Conservation (phyloP, 176 grass and related monocot genomes). For the Metroxylon sagu region DNA sequence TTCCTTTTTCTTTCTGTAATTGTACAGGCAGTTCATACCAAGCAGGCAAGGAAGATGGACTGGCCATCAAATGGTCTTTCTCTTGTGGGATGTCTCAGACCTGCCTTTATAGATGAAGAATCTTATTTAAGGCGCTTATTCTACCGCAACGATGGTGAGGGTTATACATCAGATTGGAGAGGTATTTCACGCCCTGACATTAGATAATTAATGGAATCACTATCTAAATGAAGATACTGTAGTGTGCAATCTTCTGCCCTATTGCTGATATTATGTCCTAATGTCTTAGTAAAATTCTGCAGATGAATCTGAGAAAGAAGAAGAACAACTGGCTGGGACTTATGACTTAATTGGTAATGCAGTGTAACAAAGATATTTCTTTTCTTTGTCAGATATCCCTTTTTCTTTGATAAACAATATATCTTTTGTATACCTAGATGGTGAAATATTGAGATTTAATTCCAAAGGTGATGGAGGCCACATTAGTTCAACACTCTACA, state of each 20-base stretch:
- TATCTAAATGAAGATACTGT: no score
- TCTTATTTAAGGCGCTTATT: conserved; percentile 76
- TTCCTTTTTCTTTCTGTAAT: conserved; percentile 3
- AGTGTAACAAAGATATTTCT: conserved; percentile 5
- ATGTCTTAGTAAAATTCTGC: conserved; percentile 15
- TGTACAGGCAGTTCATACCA: conserved; percentile 50
- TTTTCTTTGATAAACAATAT: conserved; percentile 13
- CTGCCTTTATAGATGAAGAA: conserved; percentile 77
- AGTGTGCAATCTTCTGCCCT: conserved; percentile 5
- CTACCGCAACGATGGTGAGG: conserved; percentile 27
- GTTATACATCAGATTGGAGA: conserved; percentile 53
- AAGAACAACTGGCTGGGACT: conserved; percentile 28
- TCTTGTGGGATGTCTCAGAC: conserved; percentile 80
- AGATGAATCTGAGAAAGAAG: conserved; percentile 45
- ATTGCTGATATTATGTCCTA: background rate
- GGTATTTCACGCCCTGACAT: conserved; percentile 21
- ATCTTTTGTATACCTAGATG: conserved; percentile 38
- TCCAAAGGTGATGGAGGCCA: conserved; percentile 25
- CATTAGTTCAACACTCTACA: conserved; percentile 67
- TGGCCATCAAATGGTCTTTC: conserved; percentile 78
- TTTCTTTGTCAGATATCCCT: background rate
- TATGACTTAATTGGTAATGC: conserved; percentile 46
- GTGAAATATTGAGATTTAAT: conserved; percentile 44
- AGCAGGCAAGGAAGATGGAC: conserved; percentile 40
- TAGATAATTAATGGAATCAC: background rate